Evolutionary conservation across 176 grass and related monocot genomes (phyloP), one percentile per base, ranked within the genome.

Genomic region (Aegilops longissima): DNA sequence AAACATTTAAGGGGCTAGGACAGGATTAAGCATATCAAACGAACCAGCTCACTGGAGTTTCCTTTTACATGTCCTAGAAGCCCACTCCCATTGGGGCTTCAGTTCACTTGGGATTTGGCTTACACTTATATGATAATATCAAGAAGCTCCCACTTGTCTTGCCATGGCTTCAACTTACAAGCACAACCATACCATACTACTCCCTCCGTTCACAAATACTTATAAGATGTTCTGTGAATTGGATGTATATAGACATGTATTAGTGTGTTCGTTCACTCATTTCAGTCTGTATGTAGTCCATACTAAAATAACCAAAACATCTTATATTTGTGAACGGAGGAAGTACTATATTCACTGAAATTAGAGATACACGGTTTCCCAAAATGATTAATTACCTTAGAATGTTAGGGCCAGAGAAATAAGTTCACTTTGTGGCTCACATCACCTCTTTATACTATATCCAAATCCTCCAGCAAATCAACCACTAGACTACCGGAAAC

Each of bases 41-140:
- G 38, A 71, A 61, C 34, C 13, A 90, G 40, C 29, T 54, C n/a
- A 25, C 1, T 16, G 12, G 20, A 20, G 17, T 21, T 76, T 82
- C 14, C 61, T 71, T 69, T 25, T 54, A 62, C 29, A 25, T 51
- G 30, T 35, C 16, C 36, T 63, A 71, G 72, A 77, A 78, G 23
- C 14, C 74, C 38, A 45, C 42, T 45, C 18, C 21, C 42, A 21
- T 38, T 71, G 21, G 65, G 25, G 73, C 76, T 8, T 78, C 29
- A 72, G 52, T 51, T 78, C 25, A 78, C 38, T 73, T 11, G 39
- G 65, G 20, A 56, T 66, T 73, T 79, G 13, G 12, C 65, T 39
- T 44, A 73, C 65, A 34, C 27, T 44, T 87, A 74, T 47, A 83
- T 64, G 33, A 78, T 79, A 42, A 64, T 72, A 35, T 58, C 79